Evolutionary conservation across 768 basidiomycete species (phyloP).

Genomic region (Boletus edulis): DNA sequence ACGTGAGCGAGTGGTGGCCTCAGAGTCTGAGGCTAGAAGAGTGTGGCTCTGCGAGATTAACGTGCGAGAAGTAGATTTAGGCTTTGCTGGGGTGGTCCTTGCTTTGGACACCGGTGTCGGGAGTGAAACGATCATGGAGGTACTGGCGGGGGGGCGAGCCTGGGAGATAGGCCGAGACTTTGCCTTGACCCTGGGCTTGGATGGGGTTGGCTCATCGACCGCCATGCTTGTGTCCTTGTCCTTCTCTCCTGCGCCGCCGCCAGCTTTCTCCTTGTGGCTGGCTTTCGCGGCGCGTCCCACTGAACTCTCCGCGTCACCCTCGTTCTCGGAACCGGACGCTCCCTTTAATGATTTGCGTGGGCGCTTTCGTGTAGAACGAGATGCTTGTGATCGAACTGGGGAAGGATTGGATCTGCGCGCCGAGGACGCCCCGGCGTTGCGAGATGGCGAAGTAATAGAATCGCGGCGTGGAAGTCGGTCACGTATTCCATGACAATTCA

Average conservation of each 20-base stretch:
- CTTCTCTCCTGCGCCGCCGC: neutral
- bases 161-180: conserved; percentile 15
- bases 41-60: conserved; percentile 22
- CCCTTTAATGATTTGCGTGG: conserved; percentile 23
- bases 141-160: conserved; percentile 3
- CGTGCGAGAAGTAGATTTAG: conserved; percentile 18
- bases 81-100: neutral
- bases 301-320: conserved; percentile 11
- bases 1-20: conserved; percentile 16
- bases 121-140: neutral
- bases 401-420: conserved; percentile 24
- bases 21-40: conserved; percentile 20
- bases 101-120: conserved; percentile 1
- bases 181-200: conserved; percentile 12
- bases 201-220: conserved; percentile 5
- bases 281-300: conserved; percentile 5
- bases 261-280: conserved; percentile 5
- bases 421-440: conserved; percentile 8
- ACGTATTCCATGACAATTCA: conserved; percentile 52
- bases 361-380: conserved; percentile 23
- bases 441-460: neutral
- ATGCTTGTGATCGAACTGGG: conserved; percentile 20
- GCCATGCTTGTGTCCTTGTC: conserved; percentile 7
- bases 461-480: conserved; percentile 14
- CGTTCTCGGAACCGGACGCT: conserved; percentile 17